phyloP scores from a whole-genome alignment of 2,329 filamentous ascomycete genomes.

The Ophiostoma angusticollis region DNA sequence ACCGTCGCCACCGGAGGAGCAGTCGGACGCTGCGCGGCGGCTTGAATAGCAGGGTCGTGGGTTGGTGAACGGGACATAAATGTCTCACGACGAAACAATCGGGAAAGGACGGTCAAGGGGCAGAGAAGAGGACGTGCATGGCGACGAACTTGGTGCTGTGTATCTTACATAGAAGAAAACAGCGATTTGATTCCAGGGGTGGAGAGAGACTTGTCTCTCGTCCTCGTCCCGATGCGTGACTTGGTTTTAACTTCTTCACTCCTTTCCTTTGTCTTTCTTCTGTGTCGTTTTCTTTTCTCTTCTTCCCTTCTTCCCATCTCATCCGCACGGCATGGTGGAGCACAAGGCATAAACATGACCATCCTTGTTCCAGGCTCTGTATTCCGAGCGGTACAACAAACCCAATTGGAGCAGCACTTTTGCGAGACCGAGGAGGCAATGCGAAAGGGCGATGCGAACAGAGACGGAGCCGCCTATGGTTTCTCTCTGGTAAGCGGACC shows the following conservation, averaged over 20 bases:
- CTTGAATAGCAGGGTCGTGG: too few species aligned
- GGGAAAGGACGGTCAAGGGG: too few species aligned
- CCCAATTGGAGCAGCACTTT: too few species aligned
- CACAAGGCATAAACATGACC: slow-evolving; percentile 52
- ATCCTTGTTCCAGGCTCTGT: slow-evolving; percentile 61
- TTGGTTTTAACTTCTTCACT: background rate
- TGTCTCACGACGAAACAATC: too few species aligned
- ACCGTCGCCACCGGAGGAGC: too few species aligned
- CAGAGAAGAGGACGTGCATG: too few species aligned
- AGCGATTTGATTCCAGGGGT: background rate
- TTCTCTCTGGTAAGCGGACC: background rate
- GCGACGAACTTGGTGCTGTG: too few species aligned
- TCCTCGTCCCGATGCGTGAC: too few species aligned
- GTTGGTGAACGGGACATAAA: too few species aligned
- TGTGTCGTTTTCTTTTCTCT: slow-evolving; percentile 8
- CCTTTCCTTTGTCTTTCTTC: background rate
- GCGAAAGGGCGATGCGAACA: background rate
- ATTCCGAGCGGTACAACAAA: slow-evolving; percentile 60
- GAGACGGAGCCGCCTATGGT: background rate
- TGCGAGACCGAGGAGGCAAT: background rate
- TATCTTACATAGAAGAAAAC: background rate
- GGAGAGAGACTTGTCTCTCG: background rate
- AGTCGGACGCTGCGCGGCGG: too few species aligned
- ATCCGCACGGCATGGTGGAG: slow-evolving; percentile 61
- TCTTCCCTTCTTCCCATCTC: slow-evolving; percentile 3